Conservation (phyloP, 2,329 filamentous ascomycete species). For the Ophiosphaerella herpotricha region DNA sequence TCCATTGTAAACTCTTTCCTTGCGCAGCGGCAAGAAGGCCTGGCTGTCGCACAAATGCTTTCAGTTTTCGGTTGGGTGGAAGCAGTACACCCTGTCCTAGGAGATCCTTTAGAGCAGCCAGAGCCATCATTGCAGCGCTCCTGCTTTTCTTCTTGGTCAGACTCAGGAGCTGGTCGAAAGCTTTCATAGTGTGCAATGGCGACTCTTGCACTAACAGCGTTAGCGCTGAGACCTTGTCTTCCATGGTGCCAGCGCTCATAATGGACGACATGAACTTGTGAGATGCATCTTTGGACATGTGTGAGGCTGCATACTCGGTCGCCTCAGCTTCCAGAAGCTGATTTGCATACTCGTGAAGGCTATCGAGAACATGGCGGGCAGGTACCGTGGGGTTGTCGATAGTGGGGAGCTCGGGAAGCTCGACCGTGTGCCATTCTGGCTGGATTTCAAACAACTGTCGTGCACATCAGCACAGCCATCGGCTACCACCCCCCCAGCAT, state of each 20-base stretch:
- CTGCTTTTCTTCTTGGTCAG: slow-evolving; percentile 93
- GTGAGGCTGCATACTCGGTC: slow-evolving; percentile 70
- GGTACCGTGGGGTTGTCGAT: slow-evolving; percentile 54
- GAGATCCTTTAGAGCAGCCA: slow-evolving; percentile 91
- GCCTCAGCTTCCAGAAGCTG: slow-evolving; percentile 79
- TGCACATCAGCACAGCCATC: slow-evolving; percentile 22
- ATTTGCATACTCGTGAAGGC: slow-evolving; percentile 71
- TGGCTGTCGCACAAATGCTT: slow-evolving; percentile 78
- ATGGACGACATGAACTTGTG: slow-evolving; percentile 97
- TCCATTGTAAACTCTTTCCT: slow-evolving; percentile 67
- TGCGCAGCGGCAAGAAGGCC: slow-evolving; percentile 73
- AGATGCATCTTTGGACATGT: slow-evolving; percentile 79
- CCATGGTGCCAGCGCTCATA: slow-evolving; percentile 93
- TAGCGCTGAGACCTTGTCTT: slow-evolving; percentile 93
- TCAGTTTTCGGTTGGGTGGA: slow-evolving; percentile 79
- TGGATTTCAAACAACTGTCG: slow-evolving; percentile 62
- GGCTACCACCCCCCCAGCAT: not conserved
- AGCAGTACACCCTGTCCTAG: slow-evolving; percentile 86
- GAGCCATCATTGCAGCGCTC: slow-evolving; percentile 88
- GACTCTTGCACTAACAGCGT: slow-evolving; percentile 96
- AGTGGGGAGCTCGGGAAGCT: slow-evolving; percentile 58
- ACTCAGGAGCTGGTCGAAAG: slow-evolving; percentile 80
- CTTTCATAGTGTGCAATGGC: slow-evolving; percentile 87
- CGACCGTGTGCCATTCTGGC: slow-evolving; percentile 69
- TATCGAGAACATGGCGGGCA: slow-evolving; percentile 59